phyloP scores from a whole-genome alignment of 2,329 filamentous ascomycete species.

The Colletotrichum viniferum region DNA sequence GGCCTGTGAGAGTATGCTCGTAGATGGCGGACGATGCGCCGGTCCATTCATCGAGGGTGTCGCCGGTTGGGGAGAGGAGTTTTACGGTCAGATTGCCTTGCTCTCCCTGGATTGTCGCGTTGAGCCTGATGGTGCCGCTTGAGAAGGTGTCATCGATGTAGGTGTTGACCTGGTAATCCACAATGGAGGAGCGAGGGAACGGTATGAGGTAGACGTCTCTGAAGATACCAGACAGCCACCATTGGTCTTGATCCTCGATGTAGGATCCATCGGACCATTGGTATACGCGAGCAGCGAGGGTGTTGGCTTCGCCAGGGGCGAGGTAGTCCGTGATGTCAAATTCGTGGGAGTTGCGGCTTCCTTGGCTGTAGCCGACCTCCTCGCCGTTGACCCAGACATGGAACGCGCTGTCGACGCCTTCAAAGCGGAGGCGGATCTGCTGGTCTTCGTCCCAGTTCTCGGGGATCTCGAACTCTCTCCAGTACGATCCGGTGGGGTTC shows the following conservation, averaged over 20 bases:
- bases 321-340: slow-evolving; percentile 70
- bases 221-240: slow-evolving; percentile 72
- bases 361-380: slow-evolving; percentile 74
- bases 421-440: slow-evolving; percentile 72
- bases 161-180: slow-evolving; percentile 62
- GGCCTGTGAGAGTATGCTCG: slow-evolving; percentile 45
- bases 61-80: not conserved
- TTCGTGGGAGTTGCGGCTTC: slow-evolving; percentile 74
- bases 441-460: slow-evolving; percentile 44
- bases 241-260: slow-evolving; percentile 74
- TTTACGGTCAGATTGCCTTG: slow-evolving; percentile 11
- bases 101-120: slow-evolving; percentile 42
- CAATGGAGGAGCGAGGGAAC: slow-evolving; percentile 58
- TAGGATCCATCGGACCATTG: slow-evolving; percentile 75
- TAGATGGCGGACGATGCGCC: not conserved
- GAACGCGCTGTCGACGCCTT: slow-evolving; percentile 76
- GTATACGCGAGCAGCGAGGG: slow-evolving; percentile 70
- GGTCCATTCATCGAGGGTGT: slow-evolving; percentile 22
- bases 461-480: slow-evolving; percentile 58
- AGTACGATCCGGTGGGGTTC: slow-evolving; percentile 68
- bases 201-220: slow-evolving; percentile 69
- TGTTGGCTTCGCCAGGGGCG: slow-evolving; percentile 49
- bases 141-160: slow-evolving; percentile 57
- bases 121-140: slow-evolving; percentile 54
- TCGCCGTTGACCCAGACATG: slow-evolving; percentile 73